Evolutionary conservation across 2,329 filamentous ascomycete species (phyloP).

Genomic region (Fusarium goolgardi): DNA sequence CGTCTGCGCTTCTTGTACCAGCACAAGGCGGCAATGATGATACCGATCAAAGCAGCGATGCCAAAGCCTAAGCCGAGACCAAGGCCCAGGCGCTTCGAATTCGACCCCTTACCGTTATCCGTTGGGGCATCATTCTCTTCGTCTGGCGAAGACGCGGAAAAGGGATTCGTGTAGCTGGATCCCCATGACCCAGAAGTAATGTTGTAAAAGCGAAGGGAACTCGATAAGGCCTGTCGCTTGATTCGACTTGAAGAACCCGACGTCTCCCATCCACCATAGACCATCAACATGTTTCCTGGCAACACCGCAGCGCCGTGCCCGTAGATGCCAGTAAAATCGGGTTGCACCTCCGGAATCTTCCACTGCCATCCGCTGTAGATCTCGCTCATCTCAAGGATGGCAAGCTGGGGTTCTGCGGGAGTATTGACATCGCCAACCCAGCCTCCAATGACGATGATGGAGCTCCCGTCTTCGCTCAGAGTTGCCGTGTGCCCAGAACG

Average conservation of each 20-base stretch:
- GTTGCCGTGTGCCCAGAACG: slow-evolving; percentile 91
- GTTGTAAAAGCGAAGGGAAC: slow-evolving; percentile 63
- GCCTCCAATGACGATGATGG: slow-evolving; percentile 84
- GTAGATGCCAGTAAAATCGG: slow-evolving; percentile 62
- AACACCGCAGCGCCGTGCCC: slow-evolving; percentile 73
- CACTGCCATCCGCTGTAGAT: slow-evolving; percentile 82
- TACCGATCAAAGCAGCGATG: slow-evolving; percentile 64
- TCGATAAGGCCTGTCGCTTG: slow-evolving; percentile 51
- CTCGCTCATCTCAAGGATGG: slow-evolving; percentile 78
- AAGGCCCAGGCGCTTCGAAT: slow-evolving; percentile 42
- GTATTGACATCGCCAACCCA: slow-evolving; percentile 88
- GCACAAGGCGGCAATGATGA: slow-evolving; percentile 62
- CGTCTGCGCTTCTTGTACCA: slow-evolving; percentile 58
- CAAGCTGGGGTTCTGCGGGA: slow-evolving; percentile 84
- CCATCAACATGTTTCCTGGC: slow-evolving; percentile 75
- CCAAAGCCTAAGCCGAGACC: slow-evolving; percentile 68
- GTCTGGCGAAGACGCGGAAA: slow-evolving; percentile 22
- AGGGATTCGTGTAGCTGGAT: slow-evolving; percentile 62
- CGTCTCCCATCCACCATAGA: slow-evolving; percentile 71
- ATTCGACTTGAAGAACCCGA: slow-evolving; percentile 53
- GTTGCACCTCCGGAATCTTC: slow-evolving; percentile 68
- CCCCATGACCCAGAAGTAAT: slow-evolving; percentile 68
- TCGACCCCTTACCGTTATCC: slow-evolving; percentile 32
- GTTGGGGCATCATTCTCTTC: slow-evolving; percentile 40
- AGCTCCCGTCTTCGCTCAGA: slow-evolving; percentile 79